A percentile compares a stretch with the other conserved stretches of the same genome.
Conservation (phyloP, 257 asterid genomes). For the Nyctanthes arbortristis region DNA sequence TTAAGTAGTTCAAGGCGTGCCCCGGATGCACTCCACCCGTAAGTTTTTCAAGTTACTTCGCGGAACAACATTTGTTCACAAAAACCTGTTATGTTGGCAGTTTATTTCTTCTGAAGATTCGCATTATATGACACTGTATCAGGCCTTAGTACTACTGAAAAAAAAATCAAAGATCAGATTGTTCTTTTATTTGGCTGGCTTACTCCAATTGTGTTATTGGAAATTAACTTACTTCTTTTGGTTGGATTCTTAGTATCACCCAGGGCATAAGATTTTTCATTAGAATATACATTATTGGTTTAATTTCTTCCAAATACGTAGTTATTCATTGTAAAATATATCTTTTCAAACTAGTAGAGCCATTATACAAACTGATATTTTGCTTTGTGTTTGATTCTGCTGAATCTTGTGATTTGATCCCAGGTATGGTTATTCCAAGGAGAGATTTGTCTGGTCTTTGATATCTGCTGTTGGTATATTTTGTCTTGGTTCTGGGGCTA, state of each 20-base stretch:
- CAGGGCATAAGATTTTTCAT: not conserved
- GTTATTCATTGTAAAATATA: slow-evolving; percentile 6
- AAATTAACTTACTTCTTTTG: slow-evolving; percentile 1
- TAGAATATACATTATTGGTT: not conserved
- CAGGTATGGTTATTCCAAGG: slow-evolving; percentile 98
- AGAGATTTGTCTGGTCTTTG: slow-evolving; percentile 97
- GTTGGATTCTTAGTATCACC: slow-evolving; percentile 1
- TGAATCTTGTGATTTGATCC: slow-evolving; percentile 25
- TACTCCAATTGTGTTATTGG: not conserved
- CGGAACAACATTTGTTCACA: not conserved
- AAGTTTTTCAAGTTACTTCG: slow-evolving; percentile 39
- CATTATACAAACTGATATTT: slow-evolving; percentile 16
- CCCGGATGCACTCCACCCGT: slow-evolving; percentile 98
- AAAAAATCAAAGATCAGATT: not conserved
- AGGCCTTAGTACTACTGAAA: slow-evolving; percentile 1
- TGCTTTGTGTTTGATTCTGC: slow-evolving; percentile 13
- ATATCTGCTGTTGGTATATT: slow-evolving; percentile 98
- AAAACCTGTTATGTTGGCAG: slow-evolving; percentile 1
- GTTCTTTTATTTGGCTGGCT: not conserved
- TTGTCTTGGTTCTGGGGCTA: slow-evolving; percentile 98
- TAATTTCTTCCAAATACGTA: not conserved
- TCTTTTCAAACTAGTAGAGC: not conserved
- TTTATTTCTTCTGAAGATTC: not conserved
- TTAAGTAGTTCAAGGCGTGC: slow-evolving; percentile 94
- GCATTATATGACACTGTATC: slow-evolving; percentile 2